These are phyloP conservation scores for Pyrus betulifolia DNA, from an alignment of 306 rosid species.

Conservation along the genomic window DNA sequence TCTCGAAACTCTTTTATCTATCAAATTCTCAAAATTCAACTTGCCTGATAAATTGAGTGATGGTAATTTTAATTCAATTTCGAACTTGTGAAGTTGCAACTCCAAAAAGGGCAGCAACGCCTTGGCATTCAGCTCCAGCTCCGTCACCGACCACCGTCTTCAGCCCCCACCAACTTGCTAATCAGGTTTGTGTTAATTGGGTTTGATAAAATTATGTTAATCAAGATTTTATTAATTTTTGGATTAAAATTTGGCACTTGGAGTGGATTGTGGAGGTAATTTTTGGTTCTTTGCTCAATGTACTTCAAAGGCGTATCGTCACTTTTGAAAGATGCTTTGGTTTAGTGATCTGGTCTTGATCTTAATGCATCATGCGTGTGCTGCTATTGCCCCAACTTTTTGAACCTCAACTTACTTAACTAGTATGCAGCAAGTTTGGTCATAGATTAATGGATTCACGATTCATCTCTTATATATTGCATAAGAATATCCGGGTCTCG, in stretches of 20 bases:
- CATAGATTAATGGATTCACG: not conserved
- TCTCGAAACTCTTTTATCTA: not conserved
- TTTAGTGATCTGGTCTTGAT: not conserved
- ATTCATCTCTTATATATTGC: not conserved
- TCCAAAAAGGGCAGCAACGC: constrained; percentile 40
- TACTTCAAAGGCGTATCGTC: too few species aligned
- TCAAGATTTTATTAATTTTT: not conserved
- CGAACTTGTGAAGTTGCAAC: constrained; percentile 29
- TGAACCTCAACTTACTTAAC: not conserved
- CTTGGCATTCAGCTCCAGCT: constrained; percentile 67
- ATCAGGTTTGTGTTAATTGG: constrained; percentile 34
- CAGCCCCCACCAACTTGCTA: constrained; percentile 82
- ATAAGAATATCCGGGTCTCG: not conserved
- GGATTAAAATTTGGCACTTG: not conserved
- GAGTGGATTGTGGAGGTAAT: not conserved
- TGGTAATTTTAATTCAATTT: not conserved
- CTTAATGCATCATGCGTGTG: not conserved
- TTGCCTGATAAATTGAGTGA: not conserved
- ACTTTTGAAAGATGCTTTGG: not conserved
- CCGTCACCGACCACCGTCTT: constrained; percentile 74
- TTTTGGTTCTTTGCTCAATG: too few species aligned
- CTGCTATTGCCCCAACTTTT: not conserved
- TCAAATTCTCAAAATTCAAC: not conserved
- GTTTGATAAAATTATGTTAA: not conserved
- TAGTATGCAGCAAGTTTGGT: not conserved